Conservation (phyloP, 352 stramenopile genomes). For the Globisporangium mamillatum region DNA sequence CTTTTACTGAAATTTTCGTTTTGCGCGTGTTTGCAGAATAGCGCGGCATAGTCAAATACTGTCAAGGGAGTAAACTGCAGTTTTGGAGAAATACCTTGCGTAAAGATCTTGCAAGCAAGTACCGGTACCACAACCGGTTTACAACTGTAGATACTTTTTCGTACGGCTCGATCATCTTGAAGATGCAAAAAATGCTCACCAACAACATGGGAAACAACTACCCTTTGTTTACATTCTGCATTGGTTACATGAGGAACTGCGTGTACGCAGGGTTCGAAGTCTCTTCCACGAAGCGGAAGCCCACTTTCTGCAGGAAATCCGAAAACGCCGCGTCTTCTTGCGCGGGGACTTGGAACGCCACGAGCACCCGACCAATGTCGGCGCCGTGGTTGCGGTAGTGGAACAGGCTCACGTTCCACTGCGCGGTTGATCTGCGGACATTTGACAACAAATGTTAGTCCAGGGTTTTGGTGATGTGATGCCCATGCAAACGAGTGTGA, state of each 20-base stretch:
- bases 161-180: too few species aligned
- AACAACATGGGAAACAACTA: too few species aligned
- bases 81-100: neutral
- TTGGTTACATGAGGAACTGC: conserved; percentile 72
- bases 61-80: neutral
- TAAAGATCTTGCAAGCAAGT: neutral
- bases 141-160: neutral
- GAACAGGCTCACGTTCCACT: conserved; percentile 98
- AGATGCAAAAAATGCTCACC: too few species aligned
- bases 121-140: neutral
- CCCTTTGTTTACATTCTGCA: too few species aligned
- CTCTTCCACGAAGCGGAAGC: conserved; percentile 82
- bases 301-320: conserved; percentile 63
- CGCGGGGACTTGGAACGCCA: conserved; percentile 92
- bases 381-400: conserved; percentile 99
- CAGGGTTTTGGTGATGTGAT: neutral
- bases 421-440: conserved; percentile 20
- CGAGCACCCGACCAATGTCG: conserved; percentile 96
- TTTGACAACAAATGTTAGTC: neutral
- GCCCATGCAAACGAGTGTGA: neutral
- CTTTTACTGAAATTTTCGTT: neutral
- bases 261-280: conserved; percentile 80
- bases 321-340: conserved; percentile 54
- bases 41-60: neutral
- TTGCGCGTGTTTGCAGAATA: neutral